phyloP scores from a whole-genome alignment of 805 yeast species.

The Kodamaea neixiangensis region DNA sequence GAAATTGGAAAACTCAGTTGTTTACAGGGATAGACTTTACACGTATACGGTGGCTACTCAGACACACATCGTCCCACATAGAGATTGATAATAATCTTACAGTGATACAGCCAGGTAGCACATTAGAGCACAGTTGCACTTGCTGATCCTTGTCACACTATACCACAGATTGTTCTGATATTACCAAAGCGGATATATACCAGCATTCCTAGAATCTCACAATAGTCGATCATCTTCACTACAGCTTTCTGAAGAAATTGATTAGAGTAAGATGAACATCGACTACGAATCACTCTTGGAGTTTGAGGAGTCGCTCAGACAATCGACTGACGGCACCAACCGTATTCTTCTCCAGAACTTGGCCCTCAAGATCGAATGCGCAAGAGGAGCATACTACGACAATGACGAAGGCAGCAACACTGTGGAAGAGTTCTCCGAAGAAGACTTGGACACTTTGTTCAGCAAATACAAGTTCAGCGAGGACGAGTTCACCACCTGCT shows the following conservation, averaged over 20 bases:
- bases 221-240: too few relatives aligned
- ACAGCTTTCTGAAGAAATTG: too few relatives aligned
- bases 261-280: slow-evolving; percentile 4
- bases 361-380: slow-evolving; percentile 28
- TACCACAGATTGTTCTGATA: too few relatives aligned
- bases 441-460: slow-evolving; percentile 19
- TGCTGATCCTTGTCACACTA: not conserved
- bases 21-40: too few relatives aligned
- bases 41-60: too few relatives aligned
- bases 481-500: slow-evolving; percentile 37
- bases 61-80: too few relatives aligned
- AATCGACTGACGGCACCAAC: slow-evolving; percentile 17
- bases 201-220: too few relatives aligned
- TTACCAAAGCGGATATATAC: too few relatives aligned
- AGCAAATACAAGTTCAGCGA: slow-evolving; percentile 22
- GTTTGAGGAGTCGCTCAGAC: slow-evolving; percentile 35
- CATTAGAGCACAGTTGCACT: not conserved
- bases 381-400: slow-evolving; percentile 16
- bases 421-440: slow-evolving; percentile 13
- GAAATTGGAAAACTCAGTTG: too few relatives aligned
- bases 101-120: not conserved
- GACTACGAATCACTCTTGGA: slow-evolving; percentile 33
- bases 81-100: too few relatives aligned
- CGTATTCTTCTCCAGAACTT: slow-evolving; percentile 25
- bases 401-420: slow-evolving; percentile 11